Evolutionary conservation across 176 grass and related monocot species (phyloP).

Genomic region (Raddia distichophylla): DNA sequence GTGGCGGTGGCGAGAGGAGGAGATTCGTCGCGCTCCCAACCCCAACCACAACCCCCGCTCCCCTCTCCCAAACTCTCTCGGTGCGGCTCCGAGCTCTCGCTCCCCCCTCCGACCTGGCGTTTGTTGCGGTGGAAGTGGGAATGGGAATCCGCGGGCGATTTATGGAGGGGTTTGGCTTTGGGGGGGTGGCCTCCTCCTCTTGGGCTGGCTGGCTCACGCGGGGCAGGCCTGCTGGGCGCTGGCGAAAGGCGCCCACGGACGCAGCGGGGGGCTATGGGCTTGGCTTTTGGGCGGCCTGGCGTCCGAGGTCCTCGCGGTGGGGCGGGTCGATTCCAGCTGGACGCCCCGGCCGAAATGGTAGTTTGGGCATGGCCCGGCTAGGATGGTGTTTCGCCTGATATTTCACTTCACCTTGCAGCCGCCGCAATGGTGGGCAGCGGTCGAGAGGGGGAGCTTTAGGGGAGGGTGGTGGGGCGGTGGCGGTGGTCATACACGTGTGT

Average conservation of each 20-base stretch:
- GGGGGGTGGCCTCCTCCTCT: not conserved
- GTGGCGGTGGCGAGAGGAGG: slow-evolving; percentile 26
- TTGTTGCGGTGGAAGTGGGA: not conserved
- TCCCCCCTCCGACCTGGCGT: not conserved
- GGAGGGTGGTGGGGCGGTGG: too few relatives aligned
- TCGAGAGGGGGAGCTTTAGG: too few relatives aligned
- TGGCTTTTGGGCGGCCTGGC: slow-evolving; percentile 17
- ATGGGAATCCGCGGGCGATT: slow-evolving; percentile 40
- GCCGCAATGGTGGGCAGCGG: too few relatives aligned
- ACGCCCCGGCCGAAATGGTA: too few relatives aligned
- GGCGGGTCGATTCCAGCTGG: too few relatives aligned
- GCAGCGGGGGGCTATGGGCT: slow-evolving; percentile 30
- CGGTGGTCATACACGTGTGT: fast-evolving
- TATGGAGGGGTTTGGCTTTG: slow-evolving; percentile 34
- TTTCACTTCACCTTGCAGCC: too few relatives aligned
- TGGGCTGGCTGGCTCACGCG: slow-evolving; percentile 9
- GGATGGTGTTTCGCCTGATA: too few relatives aligned
- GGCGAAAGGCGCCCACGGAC: slow-evolving; percentile 30
- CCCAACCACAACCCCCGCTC: not conserved
- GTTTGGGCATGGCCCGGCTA: too few relatives aligned
- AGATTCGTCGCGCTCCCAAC: slow-evolving; percentile 25
- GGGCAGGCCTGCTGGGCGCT: slow-evolving; percentile 28
- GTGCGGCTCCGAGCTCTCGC: not conserved
- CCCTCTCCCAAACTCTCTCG: slow-evolving; percentile 10
- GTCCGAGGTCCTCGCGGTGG: slow-evolving; percentile 20